Evolutionary conservation across 139 green algal species (phyloP), one percentile per base, ranked within the genome.

Genomic region (Chlamydomonas urium): DNA sequence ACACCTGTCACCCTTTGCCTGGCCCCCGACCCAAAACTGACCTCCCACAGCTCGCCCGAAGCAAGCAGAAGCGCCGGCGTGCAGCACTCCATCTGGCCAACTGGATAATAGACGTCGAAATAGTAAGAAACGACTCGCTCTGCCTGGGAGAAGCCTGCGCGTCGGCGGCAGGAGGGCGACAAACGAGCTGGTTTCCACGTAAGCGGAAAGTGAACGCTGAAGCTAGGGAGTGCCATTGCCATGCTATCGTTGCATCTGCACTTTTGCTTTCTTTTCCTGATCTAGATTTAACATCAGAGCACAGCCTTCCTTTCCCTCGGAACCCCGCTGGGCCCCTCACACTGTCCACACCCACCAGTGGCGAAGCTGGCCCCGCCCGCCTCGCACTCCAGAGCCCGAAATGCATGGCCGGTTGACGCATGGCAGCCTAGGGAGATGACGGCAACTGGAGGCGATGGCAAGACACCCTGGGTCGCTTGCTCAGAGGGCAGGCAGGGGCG

Each of bases 381-480:
- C 65, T 92, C 87, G 58, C 87, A 92, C 17, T 42, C 63, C 47
- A 88, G 47, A 0, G 75, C 74, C 21, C 58, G 33, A n/a, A 42
- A 77, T 34, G 53, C 42, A 3, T 67, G 59, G 17, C 79, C 77
- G 0, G 77, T 80, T 33, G 82, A 85, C n/a, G 72, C 21, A 66
- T 91, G 86, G 69, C 88, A 93, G 57, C 81, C 85, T 4, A 91
- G 67, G 8, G 86, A 90, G 3, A 93, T 79, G 1, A 93, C 38
- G 1, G 83, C 86, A 66, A 37, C 42, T 59, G 33, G 45, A 61
- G 42, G 38, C 62, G 3, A 72, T 31, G 26, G 35, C 33, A 3
- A 47, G 29, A 3, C 29, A 38, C 5, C 63, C 2, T n/a, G 47
- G 17, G 69, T 60, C 42, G 79, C 69, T 4, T 77, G 33, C 0